Evolutionary conservation across 805 yeast genomes (phyloP), one percentile per base, ranked within the genome.

Genomic region (Cyberlindnera petersonii): DNA sequence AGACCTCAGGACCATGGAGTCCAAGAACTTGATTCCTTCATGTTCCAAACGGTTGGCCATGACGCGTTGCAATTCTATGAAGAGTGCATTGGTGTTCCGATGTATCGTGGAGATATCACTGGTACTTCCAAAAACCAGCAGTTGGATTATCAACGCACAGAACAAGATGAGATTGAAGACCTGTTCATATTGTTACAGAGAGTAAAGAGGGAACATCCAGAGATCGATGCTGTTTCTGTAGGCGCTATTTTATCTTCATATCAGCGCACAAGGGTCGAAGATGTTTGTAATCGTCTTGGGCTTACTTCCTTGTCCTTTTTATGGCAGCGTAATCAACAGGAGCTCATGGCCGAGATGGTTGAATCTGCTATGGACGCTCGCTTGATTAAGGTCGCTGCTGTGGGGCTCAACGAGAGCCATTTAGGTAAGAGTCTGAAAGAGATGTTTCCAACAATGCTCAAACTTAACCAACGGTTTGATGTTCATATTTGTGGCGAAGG

Each of bases 401-500:
- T 83, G 35, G 98, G 98, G 0, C 69, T 93, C 35, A 69, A 74
- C 40, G 69, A 72, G 13, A 56, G 55, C 1, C 85, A 88, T 61
- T 64, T 93, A 44, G 95, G 94, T 2, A 72, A 74, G 57, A 65
- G 80, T 2, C 65, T 93, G 30, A 74, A 69, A 5, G 74, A 84
- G 44, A 65, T 82, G 47, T 74, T 72, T 39, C 83, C 86, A 1
- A 71, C 65, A 0, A 60, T 93, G 56, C 47, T 66, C 10, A 65
- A 66, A 27, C 64, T 89, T 44, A 82, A 88, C 57, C 43, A 57
- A 9, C 63, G 66, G 59, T 89, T 76, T 61, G 95, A 89, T 2
- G 85, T 89, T 11, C 96, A 91, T 59, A 79, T 93, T 0, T 93
- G 98, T 65, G 99, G 99, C 11, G 99, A 93, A 66, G 99, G 99